Base-by-base conservation (phyloP, 2,329 filamentous ascomycete genomes). In the Cyanodermella asteris region DNA sequence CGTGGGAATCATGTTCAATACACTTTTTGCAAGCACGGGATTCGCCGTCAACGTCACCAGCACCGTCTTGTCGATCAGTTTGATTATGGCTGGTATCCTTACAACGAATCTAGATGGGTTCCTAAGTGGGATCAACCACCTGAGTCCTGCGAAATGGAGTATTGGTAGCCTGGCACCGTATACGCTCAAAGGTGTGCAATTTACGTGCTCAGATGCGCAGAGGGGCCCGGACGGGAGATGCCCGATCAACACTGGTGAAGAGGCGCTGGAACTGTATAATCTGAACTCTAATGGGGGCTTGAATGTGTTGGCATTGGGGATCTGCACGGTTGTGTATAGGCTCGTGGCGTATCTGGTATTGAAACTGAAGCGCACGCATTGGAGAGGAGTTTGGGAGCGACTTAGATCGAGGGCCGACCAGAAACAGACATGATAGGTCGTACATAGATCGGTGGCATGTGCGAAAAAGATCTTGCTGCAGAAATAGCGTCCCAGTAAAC, bases 1-100 rank as follows among this genome's bases (percentile, higher is more conserved):
- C 26, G 40, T 81, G 1, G 74, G 75, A 1, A 80, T 82, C 39
- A 67, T 78, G 50, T 81, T 81, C 53, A 78, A 78, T 48, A 80
- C 73, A 1, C 49, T 81, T 6, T 75, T 80, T 42, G 50, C 51
- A 17, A 73, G 81, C 39, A 74, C 72, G 0, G 75, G 75, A 2
- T 81, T 81, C 42, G 72, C 73, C 0, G 64, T 81, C 30, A 78
- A 76, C 36, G 47, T 77, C 28, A 77, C 72, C 34, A 68, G 62
- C 1, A 59, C 77, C 20, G 54, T 81, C 11, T 53, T 82, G 4
- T 69, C 66, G 0, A 61, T 82, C 6, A 68, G 72, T 0, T 71
- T 72, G 36, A 61, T 68, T 38, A 74, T 81, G 59, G 62, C 63
- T 0, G 74, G 74, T 1, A 55, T 80, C 17, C 60, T 81, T 44